phyloP scores from a whole-genome alignment of 305 asterid genomes.

The Fraxinus latifolia region DNA sequence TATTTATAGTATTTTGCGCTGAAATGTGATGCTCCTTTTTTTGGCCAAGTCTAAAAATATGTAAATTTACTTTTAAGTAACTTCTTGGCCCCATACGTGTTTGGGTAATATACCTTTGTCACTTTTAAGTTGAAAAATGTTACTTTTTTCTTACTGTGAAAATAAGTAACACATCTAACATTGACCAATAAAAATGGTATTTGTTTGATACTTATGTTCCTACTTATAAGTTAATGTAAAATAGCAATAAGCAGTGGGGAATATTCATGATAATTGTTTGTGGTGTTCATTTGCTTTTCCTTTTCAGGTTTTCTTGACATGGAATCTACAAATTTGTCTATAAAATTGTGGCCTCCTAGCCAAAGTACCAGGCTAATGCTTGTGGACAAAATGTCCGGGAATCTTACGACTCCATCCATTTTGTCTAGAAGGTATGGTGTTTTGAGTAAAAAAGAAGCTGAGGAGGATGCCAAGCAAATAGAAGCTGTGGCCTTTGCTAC shows the following conservation, averaged over 20 bases:
- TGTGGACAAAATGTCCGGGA: slow-evolving; percentile 70
- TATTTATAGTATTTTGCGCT: not conserved
- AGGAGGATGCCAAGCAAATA: slow-evolving; percentile 67
- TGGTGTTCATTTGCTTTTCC: not conserved
- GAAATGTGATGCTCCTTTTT: not conserved
- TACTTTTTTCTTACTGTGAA: not conserved
- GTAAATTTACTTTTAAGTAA: not conserved
- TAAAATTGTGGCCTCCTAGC: slow-evolving; percentile 88
- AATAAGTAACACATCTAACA: not conserved
- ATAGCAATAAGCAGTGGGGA: not conserved
- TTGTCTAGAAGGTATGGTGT: slow-evolving; percentile 83
- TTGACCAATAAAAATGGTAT: not conserved
- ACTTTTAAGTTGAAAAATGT: not conserved
- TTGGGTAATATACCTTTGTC: not conserved
- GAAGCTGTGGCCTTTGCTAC: slow-evolving; percentile 62
- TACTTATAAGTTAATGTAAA: not conserved
- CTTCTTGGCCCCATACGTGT: not conserved
- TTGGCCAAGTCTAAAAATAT: not conserved
- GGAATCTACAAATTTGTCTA: slow-evolving; percentile 48
- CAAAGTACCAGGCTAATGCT: slow-evolving; percentile 64
- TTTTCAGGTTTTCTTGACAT: slow-evolving; percentile 42
- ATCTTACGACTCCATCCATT: slow-evolving; percentile 78
- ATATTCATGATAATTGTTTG: not conserved
- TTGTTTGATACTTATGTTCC: not conserved
- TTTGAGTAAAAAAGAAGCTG: slow-evolving; percentile 72